Percentiles rank a stretch among this genome's conserved stretches.
These are phyloP conservation scores for Pseudocercospora musae DNA, from an alignment of 2,329 filamentous ascomycete species.

Conservation along the genomic window DNA sequence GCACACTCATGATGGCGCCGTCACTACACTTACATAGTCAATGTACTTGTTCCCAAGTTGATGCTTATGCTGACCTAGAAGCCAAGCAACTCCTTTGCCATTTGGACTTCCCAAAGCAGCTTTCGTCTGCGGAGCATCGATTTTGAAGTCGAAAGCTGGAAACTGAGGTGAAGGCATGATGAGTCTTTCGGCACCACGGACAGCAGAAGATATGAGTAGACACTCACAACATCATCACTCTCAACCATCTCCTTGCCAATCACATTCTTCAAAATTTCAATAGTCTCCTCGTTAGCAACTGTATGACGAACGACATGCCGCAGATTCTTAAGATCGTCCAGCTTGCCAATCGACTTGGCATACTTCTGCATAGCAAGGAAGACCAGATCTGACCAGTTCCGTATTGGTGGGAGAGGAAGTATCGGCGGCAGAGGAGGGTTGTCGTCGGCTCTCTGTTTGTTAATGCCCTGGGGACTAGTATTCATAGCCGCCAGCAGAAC, in stretches of 20 bases:
- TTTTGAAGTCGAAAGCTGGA: conserved; percentile 5
- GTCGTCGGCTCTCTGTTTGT: background rate
- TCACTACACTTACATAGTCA: background rate
- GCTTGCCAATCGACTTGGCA: background rate
- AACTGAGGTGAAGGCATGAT: no score
- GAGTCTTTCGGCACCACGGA: no score
- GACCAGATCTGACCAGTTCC: background rate
- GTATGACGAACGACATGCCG: background rate
- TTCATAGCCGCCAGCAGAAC: background rate
- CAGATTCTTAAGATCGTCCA: background rate
- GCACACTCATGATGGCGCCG: background rate
- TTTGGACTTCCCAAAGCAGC: conserved; percentile 10
- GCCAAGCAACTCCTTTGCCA: conserved; percentile 9
- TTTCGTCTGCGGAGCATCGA: background rate
- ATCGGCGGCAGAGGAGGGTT: background rate
- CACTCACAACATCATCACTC: background rate
- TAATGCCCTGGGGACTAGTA: background rate
- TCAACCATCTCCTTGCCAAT: background rate
- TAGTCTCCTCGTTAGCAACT: background rate
- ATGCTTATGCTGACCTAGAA: conserved; percentile 10
- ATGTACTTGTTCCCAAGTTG: conserved; percentile 7
- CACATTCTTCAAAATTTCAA: background rate
- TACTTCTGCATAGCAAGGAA: background rate
- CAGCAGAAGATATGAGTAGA: background rate
- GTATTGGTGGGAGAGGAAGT: background rate